phyloP scores from a whole-genome alignment of 2,329 filamentous ascomycete genomes.

The Phialocephala sp. region DNA sequence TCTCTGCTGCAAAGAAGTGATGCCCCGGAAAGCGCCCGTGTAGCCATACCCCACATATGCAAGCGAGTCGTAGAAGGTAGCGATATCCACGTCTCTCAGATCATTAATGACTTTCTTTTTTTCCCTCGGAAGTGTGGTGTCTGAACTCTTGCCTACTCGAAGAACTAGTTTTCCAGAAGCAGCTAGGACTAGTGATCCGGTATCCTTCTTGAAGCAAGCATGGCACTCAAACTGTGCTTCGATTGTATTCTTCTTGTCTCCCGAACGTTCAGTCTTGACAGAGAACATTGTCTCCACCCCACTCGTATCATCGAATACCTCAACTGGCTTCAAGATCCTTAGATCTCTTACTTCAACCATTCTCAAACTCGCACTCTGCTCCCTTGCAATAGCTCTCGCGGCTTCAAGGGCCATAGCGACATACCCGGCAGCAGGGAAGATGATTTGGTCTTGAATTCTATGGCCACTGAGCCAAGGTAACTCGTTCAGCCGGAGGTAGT shows the following conservation, averaged over 20 bases:
- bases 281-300: slow-evolving; percentile 17
- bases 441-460: background rate
- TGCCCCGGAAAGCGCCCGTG: background rate
- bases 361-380: slow-evolving; percentile 37
- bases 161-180: slow-evolving; percentile 13
- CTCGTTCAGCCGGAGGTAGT: slow-evolving; percentile 26
- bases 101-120: slow-evolving; percentile 15
- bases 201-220: slow-evolving; percentile 22
- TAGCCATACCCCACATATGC: background rate
- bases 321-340: slow-evolving; percentile 25
- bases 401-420: slow-evolving; percentile 1
- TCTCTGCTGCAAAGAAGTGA: slow-evolving; percentile 8
- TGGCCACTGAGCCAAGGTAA: slow-evolving; percentile 7
- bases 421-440: slow-evolving; percentile 5
- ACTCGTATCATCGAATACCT: slow-evolving; percentile 15
- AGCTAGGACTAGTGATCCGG: slow-evolving; percentile 17
- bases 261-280: background rate
- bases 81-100: slow-evolving; percentile 11
- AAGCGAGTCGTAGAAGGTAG: background rate
- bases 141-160: slow-evolving; percentile 2
- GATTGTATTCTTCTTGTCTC: background rate
- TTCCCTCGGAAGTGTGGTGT: slow-evolving; percentile 4
- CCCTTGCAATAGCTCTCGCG: background rate
- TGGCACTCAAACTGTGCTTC: slow-evolving; percentile 12
- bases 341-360: slow-evolving; percentile 40